phyloP scores from a whole-genome alignment of 306 rosid genomes.

The Casuarina glauca region DNA sequence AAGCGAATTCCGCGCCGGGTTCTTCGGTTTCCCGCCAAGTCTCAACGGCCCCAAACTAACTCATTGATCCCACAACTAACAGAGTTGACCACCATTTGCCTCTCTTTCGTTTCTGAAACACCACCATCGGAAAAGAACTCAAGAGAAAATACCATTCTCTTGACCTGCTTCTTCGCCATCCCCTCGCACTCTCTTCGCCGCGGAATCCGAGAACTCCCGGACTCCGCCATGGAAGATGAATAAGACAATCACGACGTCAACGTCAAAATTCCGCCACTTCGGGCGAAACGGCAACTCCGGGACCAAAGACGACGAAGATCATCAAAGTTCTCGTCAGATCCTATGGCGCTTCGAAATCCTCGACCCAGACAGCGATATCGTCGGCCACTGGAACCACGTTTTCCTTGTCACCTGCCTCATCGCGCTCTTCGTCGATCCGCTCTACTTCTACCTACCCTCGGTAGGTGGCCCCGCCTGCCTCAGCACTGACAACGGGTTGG shows the following conservation, averaged over 20 bases:
- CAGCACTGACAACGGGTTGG: conserved; percentile 33
- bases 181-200: conserved; percentile 19
- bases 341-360: conserved; percentile 81
- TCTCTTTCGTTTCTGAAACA: background rate
- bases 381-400: conserved; percentile 68
- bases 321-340: conserved; percentile 49
- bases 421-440: conserved; percentile 82
- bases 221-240: conserved; percentile 97
- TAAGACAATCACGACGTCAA: conserved; percentile 67
- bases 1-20: conserved; percentile 22
- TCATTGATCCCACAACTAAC: background rate
- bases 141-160: no score
- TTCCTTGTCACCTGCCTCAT: conserved; percentile 68
- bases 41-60: conserved; percentile 35
- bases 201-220: conserved; percentile 77
- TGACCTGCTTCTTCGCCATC: no score
- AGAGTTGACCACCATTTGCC: background rate
- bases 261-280: conserved; percentile 61
- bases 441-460: conserved; percentile 71
- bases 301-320: conserved; percentile 22
- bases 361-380: conserved; percentile 81
- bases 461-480: conserved; percentile 77
- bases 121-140: no score
- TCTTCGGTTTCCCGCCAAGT: conserved; percentile 47
- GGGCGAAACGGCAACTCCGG: conserved; percentile 35